These are phyloP conservation scores for Diaporthe destruens DNA, from an alignment of 2,329 filamentous ascomycete species.

Conservation along the genomic window DNA sequence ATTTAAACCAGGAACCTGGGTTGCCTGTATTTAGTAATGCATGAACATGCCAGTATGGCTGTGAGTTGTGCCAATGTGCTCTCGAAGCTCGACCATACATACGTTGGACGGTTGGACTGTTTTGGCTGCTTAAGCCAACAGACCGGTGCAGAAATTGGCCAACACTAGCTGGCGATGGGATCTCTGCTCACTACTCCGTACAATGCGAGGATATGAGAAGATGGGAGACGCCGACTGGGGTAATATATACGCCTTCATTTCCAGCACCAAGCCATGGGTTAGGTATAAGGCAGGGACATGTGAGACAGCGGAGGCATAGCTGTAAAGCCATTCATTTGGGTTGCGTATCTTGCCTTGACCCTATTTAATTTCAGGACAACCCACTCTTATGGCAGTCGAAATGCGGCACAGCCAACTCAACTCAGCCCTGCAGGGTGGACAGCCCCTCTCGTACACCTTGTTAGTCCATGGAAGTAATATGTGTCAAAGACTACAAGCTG, in stretches of 20 bases:
- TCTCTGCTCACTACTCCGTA: not conserved
- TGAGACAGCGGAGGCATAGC: not conserved
- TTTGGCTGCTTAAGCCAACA: not conserved
- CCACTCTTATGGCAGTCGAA: not conserved
- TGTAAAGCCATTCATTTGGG: not conserved
- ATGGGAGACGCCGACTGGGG: too few relatives aligned
- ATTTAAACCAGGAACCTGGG: not conserved
- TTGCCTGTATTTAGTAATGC: not conserved
- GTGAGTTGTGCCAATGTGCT: too few relatives aligned
- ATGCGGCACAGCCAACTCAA: not conserved
- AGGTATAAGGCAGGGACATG: not conserved
- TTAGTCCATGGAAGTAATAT: not conserved
- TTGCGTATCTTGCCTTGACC: conserved; percentile 18
- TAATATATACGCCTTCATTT: not conserved
- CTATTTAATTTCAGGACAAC: conserved; percentile 9
- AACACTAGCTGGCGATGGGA: too few relatives aligned
- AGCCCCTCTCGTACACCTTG: not conserved
- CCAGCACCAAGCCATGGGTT: not conserved
- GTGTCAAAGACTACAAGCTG: not conserved
- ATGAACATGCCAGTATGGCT: not conserved
- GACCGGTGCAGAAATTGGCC: not conserved
- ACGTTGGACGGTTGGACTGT: not conserved
- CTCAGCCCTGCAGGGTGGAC: not conserved
- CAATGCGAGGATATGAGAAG: not conserved
- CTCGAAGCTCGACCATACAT: not conserved